These are phyloP conservation scores for Stagonosporopsis cucurbitacearum DNA, from an alignment of 2,329 filamentous ascomycete genomes.

Conservation along the genomic window DNA sequence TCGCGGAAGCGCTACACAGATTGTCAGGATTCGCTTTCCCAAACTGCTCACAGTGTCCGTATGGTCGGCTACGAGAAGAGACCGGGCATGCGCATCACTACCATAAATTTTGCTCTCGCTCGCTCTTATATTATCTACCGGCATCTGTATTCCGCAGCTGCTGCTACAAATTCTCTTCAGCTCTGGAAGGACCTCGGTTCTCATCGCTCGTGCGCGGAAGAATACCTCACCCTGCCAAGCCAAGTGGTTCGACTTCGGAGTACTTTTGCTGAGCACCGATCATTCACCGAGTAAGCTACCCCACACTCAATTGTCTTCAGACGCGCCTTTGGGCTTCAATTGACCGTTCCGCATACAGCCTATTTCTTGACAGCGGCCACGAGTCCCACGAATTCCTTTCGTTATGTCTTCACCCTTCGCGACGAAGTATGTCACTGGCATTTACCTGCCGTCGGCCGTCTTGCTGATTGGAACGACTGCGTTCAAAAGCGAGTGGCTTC, in stretches of 20 bases:
- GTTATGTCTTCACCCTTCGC: conserved; percentile 26
- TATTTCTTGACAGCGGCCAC: not conserved
- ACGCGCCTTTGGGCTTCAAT: conserved; percentile 3
- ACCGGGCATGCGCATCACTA: not conserved
- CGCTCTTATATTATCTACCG: not conserved
- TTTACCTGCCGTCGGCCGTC: conserved; percentile 82
- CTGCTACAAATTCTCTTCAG: conserved; percentile 11
- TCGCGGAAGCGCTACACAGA: not conserved
- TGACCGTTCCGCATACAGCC: not conserved
- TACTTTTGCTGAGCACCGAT: conserved; percentile 14
- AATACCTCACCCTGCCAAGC: conserved; percentile 15
- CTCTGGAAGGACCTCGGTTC: conserved; percentile 2
- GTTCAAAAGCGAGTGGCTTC: conserved; percentile 73
- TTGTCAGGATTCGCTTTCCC: conserved; percentile 16
- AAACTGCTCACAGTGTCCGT: conserved; percentile 14
- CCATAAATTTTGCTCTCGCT: not conserved
- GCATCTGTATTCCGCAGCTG: not conserved
- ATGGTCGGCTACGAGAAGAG: conserved; percentile 1
- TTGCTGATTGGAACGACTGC: conserved; percentile 78
- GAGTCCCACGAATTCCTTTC: not conserved
- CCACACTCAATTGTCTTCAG: conserved; percentile 4
- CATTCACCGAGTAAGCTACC: conserved; percentile 15
- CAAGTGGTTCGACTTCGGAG: conserved; percentile 1
- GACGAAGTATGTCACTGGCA: conserved; percentile 70
- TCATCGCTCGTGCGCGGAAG: conserved; percentile 1